Evolutionary conservation across 2,329 filamentous ascomycete species (phyloP), one percentile per base, ranked within the genome.

Genomic region (Aspergillus puulaauensis): DNA sequence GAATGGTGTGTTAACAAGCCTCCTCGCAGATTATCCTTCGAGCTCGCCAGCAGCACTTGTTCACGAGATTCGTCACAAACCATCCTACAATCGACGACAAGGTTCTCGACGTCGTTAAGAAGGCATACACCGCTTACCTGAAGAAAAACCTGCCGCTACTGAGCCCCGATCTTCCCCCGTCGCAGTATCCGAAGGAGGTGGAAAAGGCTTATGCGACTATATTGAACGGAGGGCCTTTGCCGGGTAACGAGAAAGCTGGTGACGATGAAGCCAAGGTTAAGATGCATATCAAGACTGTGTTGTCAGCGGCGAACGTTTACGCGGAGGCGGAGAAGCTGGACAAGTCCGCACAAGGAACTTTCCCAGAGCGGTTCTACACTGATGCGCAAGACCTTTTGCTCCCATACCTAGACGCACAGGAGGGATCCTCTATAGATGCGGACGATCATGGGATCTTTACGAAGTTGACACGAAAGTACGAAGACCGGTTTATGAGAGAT

Each of bases 201-300:
- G 74, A 81, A 43, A 77, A 80, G 61, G 74, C 74, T 19, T 87
- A 87, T 69, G 79, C 77, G 44, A 75, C 77, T 57, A 79, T 87
- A 4, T 71, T 86, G 50, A 76, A 77, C 45, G 84, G 84, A 5
- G 81, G 82, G 58, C 75, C 82, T 4, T 62, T 86, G n/a, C 79
- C 80, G 40, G 82, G 81, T 6, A 79, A 80, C 44, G 75, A 75
- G 24, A 79, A 79, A 50, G 81, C 90, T 0, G 85, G 88, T 6
- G 91, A 96, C 68, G 86, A 87, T 56, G 90, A 96, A 71, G 90
- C 91, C 14, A 96, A 96, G 78, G 77, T 91, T 64, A 96, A 93
- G 77, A 96, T 96, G 91, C 90, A 96, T 68, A 83, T 96, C 61
- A 87, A 85, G 61, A 88, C 85, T 0, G 80, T 80, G 2, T 71